phyloP scores from a whole-genome alignment of 176 grass and related monocot genomes.

The Oryza brachyantha region DNA sequence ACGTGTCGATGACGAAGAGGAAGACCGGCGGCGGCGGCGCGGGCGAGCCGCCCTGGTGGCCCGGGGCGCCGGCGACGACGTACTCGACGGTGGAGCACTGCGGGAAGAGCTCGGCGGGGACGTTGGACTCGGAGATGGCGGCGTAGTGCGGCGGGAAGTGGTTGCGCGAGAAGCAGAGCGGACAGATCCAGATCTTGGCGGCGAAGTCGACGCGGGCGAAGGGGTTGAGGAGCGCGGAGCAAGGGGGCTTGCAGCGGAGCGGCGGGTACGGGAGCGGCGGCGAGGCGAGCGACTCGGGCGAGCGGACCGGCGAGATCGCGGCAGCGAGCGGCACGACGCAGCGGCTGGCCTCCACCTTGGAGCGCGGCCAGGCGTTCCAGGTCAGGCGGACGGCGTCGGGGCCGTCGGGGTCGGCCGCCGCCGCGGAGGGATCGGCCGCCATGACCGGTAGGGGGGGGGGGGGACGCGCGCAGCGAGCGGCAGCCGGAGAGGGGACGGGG shows the following conservation, averaged over 20 bases:
- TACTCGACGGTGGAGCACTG: conserved; percentile 93
- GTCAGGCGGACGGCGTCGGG: conserved; percentile 83
- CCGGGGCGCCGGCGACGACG: conserved; percentile 37
- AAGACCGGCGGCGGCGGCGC: conserved; percentile 72
- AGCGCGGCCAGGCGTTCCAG: conserved; percentile 86
- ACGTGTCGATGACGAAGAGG: conserved; percentile 92
- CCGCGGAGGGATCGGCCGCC: conserved; percentile 27
- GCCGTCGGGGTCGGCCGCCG: conserved; percentile 54
- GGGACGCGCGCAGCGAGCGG: background rate
- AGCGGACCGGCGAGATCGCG: conserved; percentile 53
- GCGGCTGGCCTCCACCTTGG: conserved; percentile 96
- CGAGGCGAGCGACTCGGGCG: conserved; percentile 49
- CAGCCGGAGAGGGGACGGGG: background rate
- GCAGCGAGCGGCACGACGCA: conserved; percentile 87
- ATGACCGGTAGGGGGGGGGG: too few species aligned
- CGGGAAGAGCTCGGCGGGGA: conserved; percentile 81
- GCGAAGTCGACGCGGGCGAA: conserved; percentile 92
- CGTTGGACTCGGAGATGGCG: conserved; percentile 76
- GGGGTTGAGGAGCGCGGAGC: conserved; percentile 74
- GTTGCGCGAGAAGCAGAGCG: conserved; percentile 92
- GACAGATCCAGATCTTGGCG: conserved; percentile 99
- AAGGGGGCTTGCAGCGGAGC: conserved; percentile 91
- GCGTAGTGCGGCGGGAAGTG: conserved; percentile 91
- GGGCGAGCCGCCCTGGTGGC: conserved; percentile 1
- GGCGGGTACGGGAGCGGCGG: conserved; percentile 71